These are phyloP conservation scores for Aspergillus ochraceus DNA, from an alignment of 2,329 filamentous ascomycete species.

Conservation along the genomic window DNA sequence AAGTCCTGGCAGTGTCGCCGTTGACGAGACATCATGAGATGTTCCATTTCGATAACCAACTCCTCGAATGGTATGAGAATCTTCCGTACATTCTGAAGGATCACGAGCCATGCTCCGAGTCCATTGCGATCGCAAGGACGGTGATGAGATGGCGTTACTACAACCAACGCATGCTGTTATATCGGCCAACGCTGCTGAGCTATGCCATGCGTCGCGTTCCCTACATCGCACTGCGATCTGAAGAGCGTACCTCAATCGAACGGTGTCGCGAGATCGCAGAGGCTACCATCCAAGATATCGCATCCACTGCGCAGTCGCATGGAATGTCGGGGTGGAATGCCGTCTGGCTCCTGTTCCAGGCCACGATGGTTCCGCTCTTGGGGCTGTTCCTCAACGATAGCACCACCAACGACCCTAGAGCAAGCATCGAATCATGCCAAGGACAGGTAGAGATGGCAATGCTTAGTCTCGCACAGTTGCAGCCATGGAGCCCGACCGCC, in stretches of 20 bases:
- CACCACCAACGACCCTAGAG: conserved; percentile 58
- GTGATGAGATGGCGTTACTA: conserved; percentile 83
- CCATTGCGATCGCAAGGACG: conserved; percentile 67
- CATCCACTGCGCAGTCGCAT: conserved; percentile 67
- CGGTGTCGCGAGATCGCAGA: conserved; percentile 69
- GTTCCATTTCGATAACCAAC: conserved; percentile 64
- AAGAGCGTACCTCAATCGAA: conserved; percentile 68
- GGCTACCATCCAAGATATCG: conserved; percentile 71
- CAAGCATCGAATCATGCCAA: conserved; percentile 51
- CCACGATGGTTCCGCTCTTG: conserved; percentile 74
- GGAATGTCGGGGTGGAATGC: conserved; percentile 80
- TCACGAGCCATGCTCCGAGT: conserved; percentile 67
- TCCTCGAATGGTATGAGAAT: conserved; percentile 70
- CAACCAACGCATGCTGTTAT: conserved; percentile 73
- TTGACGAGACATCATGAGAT: conserved; percentile 68
- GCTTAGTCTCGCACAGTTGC: conserved; percentile 50
- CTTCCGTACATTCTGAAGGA: conserved; percentile 66
- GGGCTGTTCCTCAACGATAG: conserved; percentile 59
- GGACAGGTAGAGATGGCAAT: conserved; percentile 56
- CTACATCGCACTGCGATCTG: conserved; percentile 52
- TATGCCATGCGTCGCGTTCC: conserved; percentile 56
- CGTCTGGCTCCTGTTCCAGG: conserved; percentile 79
- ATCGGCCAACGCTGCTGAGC: conserved; percentile 70
- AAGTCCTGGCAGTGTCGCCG: conserved; percentile 69
- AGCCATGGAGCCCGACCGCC: conserved; percentile 65